Evolutionary conservation across 805 yeast species (phyloP).

Genomic region (Candida rishiriensis): DNA sequence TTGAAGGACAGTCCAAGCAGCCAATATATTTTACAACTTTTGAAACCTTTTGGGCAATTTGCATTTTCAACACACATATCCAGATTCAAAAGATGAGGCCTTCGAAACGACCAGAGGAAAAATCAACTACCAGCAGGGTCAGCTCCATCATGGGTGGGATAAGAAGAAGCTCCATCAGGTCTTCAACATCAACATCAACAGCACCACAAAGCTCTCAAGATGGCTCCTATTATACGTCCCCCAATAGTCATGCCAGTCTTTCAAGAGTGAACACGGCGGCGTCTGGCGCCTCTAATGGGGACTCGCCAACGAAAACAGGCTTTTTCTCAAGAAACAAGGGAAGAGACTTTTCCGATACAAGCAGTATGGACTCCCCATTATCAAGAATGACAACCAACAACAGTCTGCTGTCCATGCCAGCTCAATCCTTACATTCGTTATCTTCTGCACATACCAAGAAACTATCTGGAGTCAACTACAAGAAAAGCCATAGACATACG

Average conservation of each 20-base stretch:
- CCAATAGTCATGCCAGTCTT: slow-evolving; percentile 6
- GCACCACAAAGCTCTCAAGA: too few relatives aligned
- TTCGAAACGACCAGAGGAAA: slow-evolving; percentile 13
- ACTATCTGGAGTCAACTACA: slow-evolving; percentile 18
- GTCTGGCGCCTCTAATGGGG: slow-evolving; percentile 10
- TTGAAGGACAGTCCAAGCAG: too few relatives aligned
- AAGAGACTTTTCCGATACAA: slow-evolving; percentile 9
- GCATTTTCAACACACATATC: not conserved
- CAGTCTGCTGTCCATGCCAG: slow-evolving; percentile 13
- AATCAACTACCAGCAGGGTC: slow-evolving; percentile 11
- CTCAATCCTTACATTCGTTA: slow-evolving; percentile 22
- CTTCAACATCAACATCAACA: slow-evolving; percentile 1
- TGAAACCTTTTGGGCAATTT: too few relatives aligned
- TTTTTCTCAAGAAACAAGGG: slow-evolving; percentile 16
- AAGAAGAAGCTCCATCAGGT: slow-evolving; percentile 13
- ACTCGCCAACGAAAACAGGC: slow-evolving; percentile 22
- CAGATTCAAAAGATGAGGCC: slow-evolving; percentile 10
- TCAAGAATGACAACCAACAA: slow-evolving; percentile 25
- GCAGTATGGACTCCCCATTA: slow-evolving; percentile 23
- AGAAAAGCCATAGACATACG: slow-evolving; percentile 33
- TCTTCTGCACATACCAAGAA: slow-evolving; percentile 27
- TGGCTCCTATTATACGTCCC: not conserved
- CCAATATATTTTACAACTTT: too few relatives aligned
- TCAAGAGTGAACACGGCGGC: slow-evolving; percentile 17
- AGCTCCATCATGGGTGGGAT: slow-evolving; percentile 21